Base-by-base conservation (phyloP, 805 yeast genomes). In the Huiozyma naganishii region DNA sequence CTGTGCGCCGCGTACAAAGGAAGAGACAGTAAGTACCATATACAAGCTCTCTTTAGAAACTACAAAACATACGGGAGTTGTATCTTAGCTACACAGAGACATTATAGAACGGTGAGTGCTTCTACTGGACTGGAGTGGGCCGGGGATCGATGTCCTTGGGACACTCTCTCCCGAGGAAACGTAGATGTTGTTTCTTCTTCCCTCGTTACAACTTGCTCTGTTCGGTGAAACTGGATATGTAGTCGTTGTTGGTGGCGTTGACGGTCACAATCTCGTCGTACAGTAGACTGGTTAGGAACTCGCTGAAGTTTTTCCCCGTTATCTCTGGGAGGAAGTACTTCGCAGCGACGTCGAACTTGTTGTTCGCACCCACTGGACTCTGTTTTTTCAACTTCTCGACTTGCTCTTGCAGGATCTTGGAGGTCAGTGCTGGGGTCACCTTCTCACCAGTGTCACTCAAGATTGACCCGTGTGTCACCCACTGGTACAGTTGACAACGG, bases 401-500 rank as follows among this genome's bases (percentile, higher is more conserved):
- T 63, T 80, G 84, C 52, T 77, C 81, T 37, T 74, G 71, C 57
- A 83, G 73, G 50, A 80, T 68, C 49, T 66, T 62, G 34, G 70
- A 56, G 41, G 82, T 78, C 53, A 77, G 73, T 34, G 74, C 78
- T 43, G 83, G 74, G 45, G 84, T 79, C 32, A 83, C 71, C 28
- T 55, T 66, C 43, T 68, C 72, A 40, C 79, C 79, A 27, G 78
- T 70, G 54, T 80, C 85, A 44, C 76, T 71, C 48, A 75, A 59
- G 44, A 59, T 66, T 38, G 77, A 82, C 38, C 77, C 76, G 60
- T 83, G 89, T 46, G 78, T 80, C 42, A 79, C 83, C 94, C 94
- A 83, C 60, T 85, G 87, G 72, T 80, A 80, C 52, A 83, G 70
- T 66, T 83, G 90, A 48, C 87, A 74, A 68, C 92, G 75, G 33